Evolutionary conservation across 441 rosid species (phyloP).

Genomic region (Arabidopsis hybrid): DNA sequence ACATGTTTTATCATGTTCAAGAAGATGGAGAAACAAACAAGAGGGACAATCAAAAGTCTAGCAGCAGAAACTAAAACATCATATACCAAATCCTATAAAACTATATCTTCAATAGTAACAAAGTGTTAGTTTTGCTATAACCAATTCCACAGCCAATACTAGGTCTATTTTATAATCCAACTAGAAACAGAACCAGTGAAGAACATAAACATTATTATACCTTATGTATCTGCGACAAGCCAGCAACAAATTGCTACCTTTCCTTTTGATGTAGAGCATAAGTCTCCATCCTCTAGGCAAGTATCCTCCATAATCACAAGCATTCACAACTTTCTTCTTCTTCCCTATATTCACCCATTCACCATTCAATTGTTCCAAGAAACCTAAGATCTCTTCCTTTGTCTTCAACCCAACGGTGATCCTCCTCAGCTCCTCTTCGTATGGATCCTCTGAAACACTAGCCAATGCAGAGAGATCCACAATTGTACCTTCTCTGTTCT

Average conservation of each 20-base stretch:
- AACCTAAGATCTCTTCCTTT: slow-evolving; percentile 50
- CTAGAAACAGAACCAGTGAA: slow-evolving; percentile 11
- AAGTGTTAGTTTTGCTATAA: not conserved
- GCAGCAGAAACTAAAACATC: slow-evolving; percentile 20
- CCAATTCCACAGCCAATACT: not conserved
- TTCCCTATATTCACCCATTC: slow-evolving; percentile 63
- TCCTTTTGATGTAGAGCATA: slow-evolving; percentile 55
- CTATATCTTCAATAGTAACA: not conserved
- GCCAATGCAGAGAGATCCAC: slow-evolving; percentile 48
- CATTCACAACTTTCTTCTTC: slow-evolving; percentile 61
- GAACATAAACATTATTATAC: slow-evolving; percentile 37
- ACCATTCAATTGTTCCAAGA: slow-evolving; percentile 54
- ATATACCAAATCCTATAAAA: not conserved
- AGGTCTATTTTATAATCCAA: slow-evolving; percentile 21
- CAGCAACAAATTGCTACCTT: slow-evolving; percentile 48
- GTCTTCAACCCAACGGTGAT: slow-evolving; percentile 49
- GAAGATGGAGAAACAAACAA: slow-evolving; percentile 7
- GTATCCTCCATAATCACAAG: slow-evolving; percentile 46
- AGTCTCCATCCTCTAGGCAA: slow-evolving; percentile 65
- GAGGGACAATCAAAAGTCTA: not conserved
- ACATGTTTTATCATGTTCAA: slow-evolving; percentile 6
- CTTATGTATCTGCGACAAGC: slow-evolving; percentile 65
- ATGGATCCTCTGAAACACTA: slow-evolving; percentile 46
- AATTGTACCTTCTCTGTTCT: slow-evolving; percentile 44
- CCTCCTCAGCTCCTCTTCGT: slow-evolving; percentile 59